phyloP scores from a whole-genome alignment of 306 rosid genomes.

The Malus sieversii region DNA sequence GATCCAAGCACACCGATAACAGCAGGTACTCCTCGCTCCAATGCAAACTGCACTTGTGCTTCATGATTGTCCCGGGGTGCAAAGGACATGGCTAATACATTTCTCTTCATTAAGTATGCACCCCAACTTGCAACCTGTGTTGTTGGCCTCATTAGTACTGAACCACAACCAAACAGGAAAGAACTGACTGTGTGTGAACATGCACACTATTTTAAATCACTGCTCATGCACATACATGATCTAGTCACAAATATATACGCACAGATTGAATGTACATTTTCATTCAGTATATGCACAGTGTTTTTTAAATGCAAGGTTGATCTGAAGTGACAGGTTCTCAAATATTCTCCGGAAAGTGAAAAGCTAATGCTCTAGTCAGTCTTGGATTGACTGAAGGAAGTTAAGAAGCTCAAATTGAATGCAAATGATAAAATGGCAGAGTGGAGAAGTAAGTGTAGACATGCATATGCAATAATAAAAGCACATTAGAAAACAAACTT shows the following conservation, averaged over 20 bases:
- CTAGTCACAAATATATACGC: slow-evolving; percentile 1
- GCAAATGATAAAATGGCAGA: neutral
- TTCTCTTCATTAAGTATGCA: slow-evolving; percentile 87
- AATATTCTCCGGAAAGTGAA: neutral
- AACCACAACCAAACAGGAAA: slow-evolving; percentile 9
- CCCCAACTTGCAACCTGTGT: slow-evolving; percentile 99
- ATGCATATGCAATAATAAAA: neutral
- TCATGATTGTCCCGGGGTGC: slow-evolving; percentile 98
- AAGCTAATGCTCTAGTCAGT: neutral
- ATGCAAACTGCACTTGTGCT: slow-evolving; percentile 98
- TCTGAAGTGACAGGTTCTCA: neutral
- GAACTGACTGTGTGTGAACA: slow-evolving; percentile 7
- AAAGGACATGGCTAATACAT: slow-evolving; percentile 84
- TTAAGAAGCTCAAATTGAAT: neutral
- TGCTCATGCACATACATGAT: slow-evolving; percentile 9
- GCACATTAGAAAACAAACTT: slow-evolving; percentile 21
- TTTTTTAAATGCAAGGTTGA: neutral
- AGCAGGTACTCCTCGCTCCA: slow-evolving; percentile 96
- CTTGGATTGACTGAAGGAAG: neutral
- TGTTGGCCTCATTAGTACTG: slow-evolving; percentile 26
- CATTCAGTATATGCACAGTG: too few relatives aligned
- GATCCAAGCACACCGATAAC: slow-evolving; percentile 88
- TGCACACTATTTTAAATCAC: slow-evolving; percentile 9
- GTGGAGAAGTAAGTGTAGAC: neutral
- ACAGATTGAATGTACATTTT: neutral